Evolutionary conservation across 148 eudicot genomes (phyloP).

Genomic region (Silene latifolia): DNA sequence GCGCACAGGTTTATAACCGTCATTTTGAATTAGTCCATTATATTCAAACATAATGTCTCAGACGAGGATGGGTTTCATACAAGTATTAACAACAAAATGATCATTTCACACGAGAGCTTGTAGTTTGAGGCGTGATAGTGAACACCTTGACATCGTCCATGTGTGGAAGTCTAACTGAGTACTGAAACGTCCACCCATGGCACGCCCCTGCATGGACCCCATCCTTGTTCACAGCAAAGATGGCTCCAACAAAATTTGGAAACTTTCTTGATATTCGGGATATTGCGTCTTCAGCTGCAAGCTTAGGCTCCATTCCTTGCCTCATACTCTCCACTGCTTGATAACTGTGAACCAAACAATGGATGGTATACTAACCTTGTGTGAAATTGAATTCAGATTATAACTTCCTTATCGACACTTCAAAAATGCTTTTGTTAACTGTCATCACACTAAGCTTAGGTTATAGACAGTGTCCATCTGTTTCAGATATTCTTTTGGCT

Average conservation of each 20-base stretch:
- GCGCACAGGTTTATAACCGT: background rate
- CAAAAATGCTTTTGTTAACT: background rate
- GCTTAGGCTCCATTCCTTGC: constrained; percentile 75
- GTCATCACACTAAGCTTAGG: background rate
- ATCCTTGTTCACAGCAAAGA: constrained; percentile 63
- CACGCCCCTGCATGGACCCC: constrained; percentile 92
- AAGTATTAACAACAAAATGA: no score
- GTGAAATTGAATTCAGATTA: background rate
- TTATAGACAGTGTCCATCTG: background rate
- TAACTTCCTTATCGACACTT: constrained; percentile 7
- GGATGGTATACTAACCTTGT: background rate
- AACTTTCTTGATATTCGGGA: constrained; percentile 68
- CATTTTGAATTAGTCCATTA: background rate
- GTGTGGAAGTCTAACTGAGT: constrained; percentile 65
- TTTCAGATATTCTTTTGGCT: background rate
- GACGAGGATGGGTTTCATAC: no score
- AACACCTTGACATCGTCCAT: constrained; percentile 70
- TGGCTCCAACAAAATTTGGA: constrained; percentile 81
- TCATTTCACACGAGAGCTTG: background rate
- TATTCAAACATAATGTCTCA: background rate
- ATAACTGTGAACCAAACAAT: constrained; percentile 45
- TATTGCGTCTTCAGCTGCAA: constrained; percentile 85
- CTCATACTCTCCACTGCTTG: constrained; percentile 98
- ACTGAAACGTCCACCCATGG: constrained; percentile 97
- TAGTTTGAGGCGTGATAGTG: constrained; percentile 49